A percentile compares a stretch with the other conserved stretches of the same genome.
Evolutionary conservation across 805 yeast genomes (phyloP).

Genomic region (Metschnikowia cubensis): DNA sequence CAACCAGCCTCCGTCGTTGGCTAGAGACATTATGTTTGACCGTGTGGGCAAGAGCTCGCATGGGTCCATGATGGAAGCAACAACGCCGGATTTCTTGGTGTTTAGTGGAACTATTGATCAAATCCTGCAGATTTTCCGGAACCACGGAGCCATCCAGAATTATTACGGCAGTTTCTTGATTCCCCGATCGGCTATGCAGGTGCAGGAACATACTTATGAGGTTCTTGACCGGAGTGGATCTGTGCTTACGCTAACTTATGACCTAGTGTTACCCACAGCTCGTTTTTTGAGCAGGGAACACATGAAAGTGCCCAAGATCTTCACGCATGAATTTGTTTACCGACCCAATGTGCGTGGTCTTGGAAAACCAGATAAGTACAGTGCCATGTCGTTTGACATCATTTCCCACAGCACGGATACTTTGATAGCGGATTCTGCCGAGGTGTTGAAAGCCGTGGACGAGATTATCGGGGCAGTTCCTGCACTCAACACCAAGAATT

Average conservation of each 20-base stretch:
- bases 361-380: slow-evolving; percentile 70
- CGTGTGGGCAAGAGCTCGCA: slow-evolving; percentile 29
- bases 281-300: slow-evolving; percentile 68
- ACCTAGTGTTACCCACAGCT: slow-evolving; percentile 86
- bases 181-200: slow-evolving; percentile 71
- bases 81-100: slow-evolving; percentile 47
- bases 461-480: slow-evolving; percentile 68
- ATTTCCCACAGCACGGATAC: slow-evolving; percentile 40
- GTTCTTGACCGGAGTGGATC: slow-evolving; percentile 83
- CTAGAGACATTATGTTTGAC: slow-evolving; percentile 82
- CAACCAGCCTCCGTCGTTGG: slow-evolving; percentile 78
- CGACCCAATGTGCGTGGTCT: slow-evolving; percentile 55
- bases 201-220: slow-evolving; percentile 67
- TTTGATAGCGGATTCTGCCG: slow-evolving; percentile 60
- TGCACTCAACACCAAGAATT: slow-evolving; percentile 48
- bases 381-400: slow-evolving; percentile 86
- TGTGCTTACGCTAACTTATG: slow-evolving; percentile 85
- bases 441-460: slow-evolving; percentile 75
- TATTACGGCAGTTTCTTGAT: slow-evolving; percentile 61
- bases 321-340: slow-evolving; percentile 75
- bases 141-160: slow-evolving; percentile 86
- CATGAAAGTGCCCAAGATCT: slow-evolving; percentile 53
- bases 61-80: slow-evolving; percentile 23
- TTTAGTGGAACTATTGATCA: slow-evolving; percentile 58
- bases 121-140: slow-evolving; percentile 58